phyloP scores from a whole-genome alignment of 371 early-diverging fungal species.

The Haplosporangium sp. region DNA sequence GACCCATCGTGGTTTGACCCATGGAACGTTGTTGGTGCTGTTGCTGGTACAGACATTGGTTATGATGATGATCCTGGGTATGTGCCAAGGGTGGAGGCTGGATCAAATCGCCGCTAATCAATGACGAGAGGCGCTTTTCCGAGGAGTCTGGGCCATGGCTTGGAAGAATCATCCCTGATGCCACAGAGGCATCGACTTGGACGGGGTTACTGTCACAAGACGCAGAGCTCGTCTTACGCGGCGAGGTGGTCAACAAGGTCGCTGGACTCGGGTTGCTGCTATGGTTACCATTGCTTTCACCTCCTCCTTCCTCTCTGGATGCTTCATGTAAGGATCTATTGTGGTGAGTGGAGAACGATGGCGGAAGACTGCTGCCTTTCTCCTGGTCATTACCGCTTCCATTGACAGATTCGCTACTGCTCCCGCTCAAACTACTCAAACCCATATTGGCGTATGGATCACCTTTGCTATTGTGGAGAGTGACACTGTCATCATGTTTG shows the following conservation, averaged over 20 bases:
- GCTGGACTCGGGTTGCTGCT: conserved; percentile 9
- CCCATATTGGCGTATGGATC: neutral
- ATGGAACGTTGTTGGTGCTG: conserved; percentile 13
- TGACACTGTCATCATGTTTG: too few relatives aligned
- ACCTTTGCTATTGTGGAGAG: too few relatives aligned
- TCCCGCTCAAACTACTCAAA: neutral
- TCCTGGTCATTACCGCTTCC: conserved; percentile 2
- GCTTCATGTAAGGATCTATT: conserved; percentile 5
- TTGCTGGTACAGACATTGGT: conserved; percentile 3
- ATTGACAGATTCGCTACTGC: conserved; percentile 1
- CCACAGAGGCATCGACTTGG: conserved; percentile 32
- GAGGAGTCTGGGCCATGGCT: conserved; percentile 35
- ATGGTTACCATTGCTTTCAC: too few relatives aligned
- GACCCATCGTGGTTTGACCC: conserved; percentile 14
- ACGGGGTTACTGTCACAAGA: conserved; percentile 25
- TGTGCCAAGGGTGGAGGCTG: conserved; percentile 40
- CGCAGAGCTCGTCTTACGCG: conserved; percentile 9
- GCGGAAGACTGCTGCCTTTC: neutral
- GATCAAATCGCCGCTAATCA: conserved; percentile 21
- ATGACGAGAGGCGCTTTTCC: conserved; percentile 30
- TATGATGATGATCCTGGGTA: neutral
- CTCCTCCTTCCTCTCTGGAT: neutral
- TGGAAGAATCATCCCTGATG: conserved; percentile 29
- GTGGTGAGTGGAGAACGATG: neutral
- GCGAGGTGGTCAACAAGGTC: conserved; percentile 16